Evolutionary conservation across 2,329 filamentous ascomycete genomes (phyloP).

Genomic region (Ceratocystiopsis minuta): DNA sequence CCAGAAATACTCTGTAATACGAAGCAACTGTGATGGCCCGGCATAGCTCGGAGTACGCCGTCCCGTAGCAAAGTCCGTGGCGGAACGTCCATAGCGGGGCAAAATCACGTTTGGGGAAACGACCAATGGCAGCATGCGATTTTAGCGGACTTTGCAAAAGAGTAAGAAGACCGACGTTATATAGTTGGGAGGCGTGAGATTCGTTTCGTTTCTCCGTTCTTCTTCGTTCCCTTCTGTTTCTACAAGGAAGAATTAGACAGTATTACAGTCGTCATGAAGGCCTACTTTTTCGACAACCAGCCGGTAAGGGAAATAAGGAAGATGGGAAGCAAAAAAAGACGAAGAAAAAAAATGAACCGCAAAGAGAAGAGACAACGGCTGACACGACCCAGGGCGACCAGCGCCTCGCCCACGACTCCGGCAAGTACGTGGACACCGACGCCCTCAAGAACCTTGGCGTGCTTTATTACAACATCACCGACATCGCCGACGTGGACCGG

Average conservation of each 20-base stretch:
- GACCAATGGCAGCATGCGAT: too few species aligned
- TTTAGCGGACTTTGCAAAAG: too few species aligned
- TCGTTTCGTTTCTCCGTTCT: neutral
- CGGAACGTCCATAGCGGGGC: too few species aligned
- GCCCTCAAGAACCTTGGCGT: slow-evolving; percentile 64
- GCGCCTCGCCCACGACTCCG: slow-evolving; percentile 76
- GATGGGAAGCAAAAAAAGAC: neutral
- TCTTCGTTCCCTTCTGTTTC: too few species aligned
- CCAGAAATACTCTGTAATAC: too few species aligned
- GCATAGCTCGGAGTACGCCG: too few species aligned
- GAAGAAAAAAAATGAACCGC: neutral
- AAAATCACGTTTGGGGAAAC: too few species aligned
- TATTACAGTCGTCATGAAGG: too few species aligned
- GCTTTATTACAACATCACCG: slow-evolving; percentile 51
- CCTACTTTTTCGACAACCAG: slow-evolving; percentile 38
- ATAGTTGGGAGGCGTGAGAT: neutral
- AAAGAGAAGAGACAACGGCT: slow-evolving; percentile 4
- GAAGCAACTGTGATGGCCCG: too few species aligned
- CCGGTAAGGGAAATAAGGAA: slow-evolving; percentile 23
- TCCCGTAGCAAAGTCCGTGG: too few species aligned
- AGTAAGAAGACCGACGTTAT: too few species aligned
- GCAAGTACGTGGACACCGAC: slow-evolving; percentile 42
- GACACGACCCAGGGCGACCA: slow-evolving; percentile 58
- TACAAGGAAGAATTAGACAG: too few species aligned
- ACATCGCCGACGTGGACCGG: slow-evolving; percentile 48